Evolutionary conservation across 2,329 filamentous ascomycete species (phyloP).

Genomic region (Seiridium cupressi): DNA sequence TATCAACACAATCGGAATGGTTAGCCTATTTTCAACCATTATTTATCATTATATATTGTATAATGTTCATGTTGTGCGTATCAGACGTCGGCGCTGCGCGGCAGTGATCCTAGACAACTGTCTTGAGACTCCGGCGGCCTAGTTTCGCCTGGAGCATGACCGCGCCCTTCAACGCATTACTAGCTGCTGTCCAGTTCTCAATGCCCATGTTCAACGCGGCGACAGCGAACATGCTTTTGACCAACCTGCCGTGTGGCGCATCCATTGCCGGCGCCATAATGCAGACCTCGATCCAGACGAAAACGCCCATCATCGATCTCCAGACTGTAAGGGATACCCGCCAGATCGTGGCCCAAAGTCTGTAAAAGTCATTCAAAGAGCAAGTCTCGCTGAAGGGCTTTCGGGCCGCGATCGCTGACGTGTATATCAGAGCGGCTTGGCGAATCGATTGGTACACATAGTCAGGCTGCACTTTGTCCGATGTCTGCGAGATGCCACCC

Average conservation of each 20-base stretch:
- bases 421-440: slow-evolving; percentile 45
- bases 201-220: not conserved
- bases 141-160: not conserved
- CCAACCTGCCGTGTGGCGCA: slow-evolving; percentile 39
- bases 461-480: slow-evolving; percentile 27
- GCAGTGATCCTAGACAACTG: too few relatives aligned
- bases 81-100: too few relatives aligned
- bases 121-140: not conserved
- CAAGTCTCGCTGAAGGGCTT: slow-evolving; percentile 40
- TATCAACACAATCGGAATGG: too few relatives aligned
- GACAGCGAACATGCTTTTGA: slow-evolving; percentile 40
- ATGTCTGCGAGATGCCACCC: not conserved
- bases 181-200: not conserved
- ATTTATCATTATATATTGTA: too few relatives aligned
- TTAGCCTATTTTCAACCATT: too few relatives aligned
- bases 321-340: slow-evolving; percentile 42
- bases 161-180: not conserved
- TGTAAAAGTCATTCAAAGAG: slow-evolving; percentile 34
- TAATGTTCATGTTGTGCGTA: too few relatives aligned
- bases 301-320: slow-evolving; percentile 46
- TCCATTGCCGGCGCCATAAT: slow-evolving; percentile 37
- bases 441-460: slow-evolving; percentile 46
- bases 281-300: slow-evolving; percentile 45
- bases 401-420: slow-evolving; percentile 40
- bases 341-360: slow-evolving; percentile 48